A percentile compares a stretch with the other conserved stretches of the same genome.
Evolutionary conservation across 495 filamentous ascomycete genomes (phyloP).

Genomic region (Penicillium simplicissimum): DNA sequence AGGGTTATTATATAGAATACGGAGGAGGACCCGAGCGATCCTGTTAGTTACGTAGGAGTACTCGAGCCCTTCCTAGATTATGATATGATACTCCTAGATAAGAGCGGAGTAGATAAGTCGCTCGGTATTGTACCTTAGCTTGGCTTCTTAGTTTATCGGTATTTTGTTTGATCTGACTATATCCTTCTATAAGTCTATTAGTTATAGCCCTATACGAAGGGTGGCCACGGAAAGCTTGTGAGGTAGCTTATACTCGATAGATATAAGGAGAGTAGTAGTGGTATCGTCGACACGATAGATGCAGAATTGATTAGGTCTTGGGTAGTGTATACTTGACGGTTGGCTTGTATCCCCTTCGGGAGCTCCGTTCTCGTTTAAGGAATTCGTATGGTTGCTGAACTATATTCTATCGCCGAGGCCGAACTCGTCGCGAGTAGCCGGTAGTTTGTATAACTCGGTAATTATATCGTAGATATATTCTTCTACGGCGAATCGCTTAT

Average conservation of each 20-base stretch:
- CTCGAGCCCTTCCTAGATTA: conserved; percentile 33
- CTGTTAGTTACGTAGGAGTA: conserved; percentile 37
- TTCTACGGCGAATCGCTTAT: conserved; percentile 23
- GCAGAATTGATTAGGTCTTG: conserved; percentile 25
- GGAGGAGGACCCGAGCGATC: conserved; percentile 32
- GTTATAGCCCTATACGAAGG: background rate
- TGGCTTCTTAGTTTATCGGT: background rate
- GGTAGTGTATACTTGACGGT: background rate
- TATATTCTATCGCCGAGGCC: conserved; percentile 14
- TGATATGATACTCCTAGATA: conserved; percentile 32
- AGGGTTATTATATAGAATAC: conserved; percentile 35
- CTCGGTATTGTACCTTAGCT: background rate
- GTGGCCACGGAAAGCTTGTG: background rate
- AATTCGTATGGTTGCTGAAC: conserved; percentile 22
- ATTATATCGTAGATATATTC: conserved; percentile 25
- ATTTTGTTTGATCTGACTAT: conserved; percentile 3
- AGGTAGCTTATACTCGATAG: background rate
- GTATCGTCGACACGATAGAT: conserved; percentile 15
- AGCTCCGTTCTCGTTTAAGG: conserved; percentile 11
- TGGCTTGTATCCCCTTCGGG: background rate
- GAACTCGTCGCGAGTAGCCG: conserved; percentile 19
- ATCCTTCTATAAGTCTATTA: conserved; percentile 1
- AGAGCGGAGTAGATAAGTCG: conserved; percentile 13
- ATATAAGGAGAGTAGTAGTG: background rate
- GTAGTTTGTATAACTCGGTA: conserved; percentile 23